Evolutionary conservation across 768 basidiomycete species (phyloP), one percentile per base, ranked within the genome.

Genomic region (Trametes gibbosa): DNA sequence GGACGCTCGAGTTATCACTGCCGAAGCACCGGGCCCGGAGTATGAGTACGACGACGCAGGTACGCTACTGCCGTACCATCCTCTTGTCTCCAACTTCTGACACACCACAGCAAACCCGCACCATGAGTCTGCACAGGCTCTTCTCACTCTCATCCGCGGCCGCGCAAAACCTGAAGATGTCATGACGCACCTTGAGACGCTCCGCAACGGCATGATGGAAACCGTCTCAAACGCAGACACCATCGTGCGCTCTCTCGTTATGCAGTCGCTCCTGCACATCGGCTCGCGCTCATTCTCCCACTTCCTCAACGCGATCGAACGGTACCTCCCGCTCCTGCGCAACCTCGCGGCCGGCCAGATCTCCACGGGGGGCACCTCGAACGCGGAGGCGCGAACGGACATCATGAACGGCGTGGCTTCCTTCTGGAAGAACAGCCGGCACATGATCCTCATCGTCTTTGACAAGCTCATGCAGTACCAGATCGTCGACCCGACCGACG

Each of bases 401-500:
- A 83, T 98, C 61, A 80, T 98, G 14, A 78, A 78, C 14, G 82
- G 86, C 2, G 84, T 88, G 0, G 83, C 84, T 0, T 72, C 77
- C 4, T 98, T 95, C 75, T 99, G 95, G 95, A 81, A 80, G 63
- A 73, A 85, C 65, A 93, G 90, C 68, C 77, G 82, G 29, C 95
- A 98, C 66, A 92, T 95, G 85, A 79, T 95, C 47, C 80, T 81
- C 16, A 95, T 99, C 68, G 94, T 98, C 8, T 88, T 96, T 62
- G 97, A 98, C 79, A 99, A 99, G 75, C 77, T 98, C 53, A 90
- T 98, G 85, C 96, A 98, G 70, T 99, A 99, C 74, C 95, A 97
- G 70, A 91, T 98, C 56, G 89, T 98, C 40, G 95, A 98, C 66
- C 93, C 95, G 0, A 85, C 86, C 16, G 95, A 99, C 64, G 89